Evolutionary conservation across 192 early-diverging fungal species (phyloP).

Genomic region (Phycomyces nitens): DNA sequence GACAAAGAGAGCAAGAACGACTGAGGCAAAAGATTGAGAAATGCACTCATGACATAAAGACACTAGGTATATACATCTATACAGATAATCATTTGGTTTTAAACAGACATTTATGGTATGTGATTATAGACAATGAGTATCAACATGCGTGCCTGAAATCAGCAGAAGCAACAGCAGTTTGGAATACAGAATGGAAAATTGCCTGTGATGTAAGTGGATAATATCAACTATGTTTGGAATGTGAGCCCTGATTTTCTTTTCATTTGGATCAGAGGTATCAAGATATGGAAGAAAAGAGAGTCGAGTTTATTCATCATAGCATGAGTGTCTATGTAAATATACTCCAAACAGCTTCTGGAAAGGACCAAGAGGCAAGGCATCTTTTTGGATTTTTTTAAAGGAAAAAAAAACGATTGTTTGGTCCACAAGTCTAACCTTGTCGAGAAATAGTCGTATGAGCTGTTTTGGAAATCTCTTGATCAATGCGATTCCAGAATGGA

Average conservation of each 20-base stretch:
- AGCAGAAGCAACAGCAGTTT: conserved; percentile 43
- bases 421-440: neutral
- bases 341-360: conserved; percentile 61
- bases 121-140: conserved; percentile 50
- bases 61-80: conserved; percentile 8
- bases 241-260: neutral
- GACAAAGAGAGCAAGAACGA: conserved; percentile 16
- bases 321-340: conserved; percentile 74
- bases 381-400: too few relatives aligned
- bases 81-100: neutral
- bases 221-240: neutral
- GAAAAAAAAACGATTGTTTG: neutral
- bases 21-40: conserved; percentile 21
- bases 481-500: conserved; percentile 59
- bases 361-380: conserved; percentile 69
- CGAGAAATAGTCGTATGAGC: conserved; percentile 57
- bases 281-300: conserved; percentile 68
- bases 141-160: conserved; percentile 44
- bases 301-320: conserved; percentile 63
- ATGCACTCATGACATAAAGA: conserved; percentile 16
- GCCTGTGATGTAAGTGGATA: conserved; percentile 50
- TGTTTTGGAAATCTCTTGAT: conserved; percentile 65
- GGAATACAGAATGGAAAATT: conserved; percentile 50
- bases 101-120: neutral
- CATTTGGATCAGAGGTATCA: conserved; percentile 53